Evolutionary conservation across 2,329 filamentous ascomycete genomes (phyloP), one percentile per base, ranked within the genome.

Genomic region (Biscogniauxia mediterranea): DNA sequence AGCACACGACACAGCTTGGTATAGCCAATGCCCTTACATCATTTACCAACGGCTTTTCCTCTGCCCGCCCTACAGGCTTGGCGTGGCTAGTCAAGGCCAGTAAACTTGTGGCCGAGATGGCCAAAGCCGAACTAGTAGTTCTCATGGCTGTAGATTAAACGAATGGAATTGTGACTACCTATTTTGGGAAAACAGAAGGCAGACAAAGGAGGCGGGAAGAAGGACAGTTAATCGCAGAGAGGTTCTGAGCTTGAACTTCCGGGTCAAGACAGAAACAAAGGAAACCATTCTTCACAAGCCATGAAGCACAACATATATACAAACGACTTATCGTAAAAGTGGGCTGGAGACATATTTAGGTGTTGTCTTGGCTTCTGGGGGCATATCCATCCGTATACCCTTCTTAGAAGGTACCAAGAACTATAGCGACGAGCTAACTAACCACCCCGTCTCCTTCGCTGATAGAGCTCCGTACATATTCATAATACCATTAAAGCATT

Each of bases 61-160:
- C 9, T 64, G 56, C 51, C 23, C 62, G 42, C 38, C 38, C 38
- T n/a, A 68, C 58, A 23, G 66, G 68, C 55, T 69, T 64, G 4
- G 69, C 70, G 52, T 53, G 68, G 53, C 66, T n/a, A 8, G 60
- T 60, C 4, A 64, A 56, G n/a, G 63, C 66, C 50, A 71, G 64
- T 52, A 70, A 50, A 54, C 65, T 58, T 28, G 59, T 57, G 19
- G 60, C 66, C 60, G 66, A 55, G 23, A 69, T 38, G 50, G 60
- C 66, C 25, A 65, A 38, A 13, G 58, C 25, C 54, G 67, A 66
- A 17, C 46, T 62, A 52, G 55, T 28, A 28, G 56, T 54, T 56
- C 67, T 70, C 69, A 71, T 71, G 54, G 49, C 55, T 59, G 38
- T n/a, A n/a, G 38, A n/a, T 32, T 46, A 32, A 11, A 38, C 28